Conservation (phyloP, 2,329 filamentous ascomycete genomes). For the Didymella lethalis region DNA sequence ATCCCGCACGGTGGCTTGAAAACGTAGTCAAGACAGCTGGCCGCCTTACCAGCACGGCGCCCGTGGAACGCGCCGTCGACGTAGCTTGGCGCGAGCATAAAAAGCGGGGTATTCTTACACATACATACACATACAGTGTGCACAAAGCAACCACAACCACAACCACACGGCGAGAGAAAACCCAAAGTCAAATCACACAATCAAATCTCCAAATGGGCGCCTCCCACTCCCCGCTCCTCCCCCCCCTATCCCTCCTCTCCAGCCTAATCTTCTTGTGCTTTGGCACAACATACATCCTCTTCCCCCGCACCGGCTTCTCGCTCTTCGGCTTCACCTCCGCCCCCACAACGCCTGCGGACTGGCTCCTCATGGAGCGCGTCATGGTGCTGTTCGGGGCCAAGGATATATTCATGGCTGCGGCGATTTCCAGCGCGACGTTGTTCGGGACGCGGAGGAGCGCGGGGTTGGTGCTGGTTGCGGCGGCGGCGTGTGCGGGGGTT, state of each 20-base stretch:
- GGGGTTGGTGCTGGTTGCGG: conserved; percentile 55
- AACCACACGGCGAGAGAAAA: too few species aligned
- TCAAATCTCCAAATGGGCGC: background rate
- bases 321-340: conserved; percentile 50
- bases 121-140: too few species aligned
- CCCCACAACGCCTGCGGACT: conserved; percentile 39
- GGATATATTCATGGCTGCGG: conserved; percentile 60
- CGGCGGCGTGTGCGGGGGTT: conserved; percentile 53
- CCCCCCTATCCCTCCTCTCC: conserved; percentile 32
- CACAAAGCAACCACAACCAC: background rate
- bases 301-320: conserved; percentile 45
- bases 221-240: conserved; percentile 9
- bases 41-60: background rate
- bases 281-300: conserved; percentile 53
- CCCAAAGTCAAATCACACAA: too few species aligned
- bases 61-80: background rate
- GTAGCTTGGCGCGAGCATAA: background rate
- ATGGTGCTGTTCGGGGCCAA: conserved; percentile 59
- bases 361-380: conserved; percentile 54
- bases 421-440: conserved; percentile 50
- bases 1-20: background rate
- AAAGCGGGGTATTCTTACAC: conserved; percentile 1
- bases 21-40: background rate
- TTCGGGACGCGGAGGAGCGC: conserved; percentile 52
- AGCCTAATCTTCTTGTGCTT: conserved; percentile 46